Conservation (phyloP, 1,284 basidiomycete genomes). For the Melanopsichium pennsylvanicum region DNA sequence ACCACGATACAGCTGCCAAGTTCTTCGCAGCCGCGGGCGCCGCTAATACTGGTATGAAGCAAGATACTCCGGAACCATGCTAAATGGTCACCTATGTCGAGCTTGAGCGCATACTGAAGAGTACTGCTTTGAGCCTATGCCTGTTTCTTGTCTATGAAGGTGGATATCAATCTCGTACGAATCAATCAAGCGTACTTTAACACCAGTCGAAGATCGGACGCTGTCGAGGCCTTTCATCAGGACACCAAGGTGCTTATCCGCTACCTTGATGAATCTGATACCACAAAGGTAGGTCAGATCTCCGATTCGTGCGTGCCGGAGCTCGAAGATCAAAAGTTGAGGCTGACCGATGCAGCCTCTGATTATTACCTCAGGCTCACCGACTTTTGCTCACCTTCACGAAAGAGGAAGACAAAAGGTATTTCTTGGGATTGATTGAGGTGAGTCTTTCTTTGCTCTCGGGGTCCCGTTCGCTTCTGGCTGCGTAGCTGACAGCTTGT, state of each 20-base stretch:
- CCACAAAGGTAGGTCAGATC: constrained; percentile 7
- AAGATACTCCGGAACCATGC: background rate
- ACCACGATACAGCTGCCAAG: background rate
- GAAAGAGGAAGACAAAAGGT: constrained; percentile 13
- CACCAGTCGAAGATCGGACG: constrained; percentile 7
- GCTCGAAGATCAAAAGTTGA: too few relatives aligned
- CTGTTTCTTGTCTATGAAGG: background rate
- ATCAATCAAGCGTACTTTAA: constrained; percentile 20
- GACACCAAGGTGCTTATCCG: constrained; percentile 12
- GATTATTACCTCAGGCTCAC: constrained; percentile 11
- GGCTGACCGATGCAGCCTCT: too few relatives aligned
- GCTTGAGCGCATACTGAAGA: constrained; percentile 1
- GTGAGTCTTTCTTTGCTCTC: too few relatives aligned
- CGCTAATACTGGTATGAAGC: constrained; percentile 15
- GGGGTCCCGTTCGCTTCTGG: too few relatives aligned
- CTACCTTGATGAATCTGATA: constrained; percentile 17
- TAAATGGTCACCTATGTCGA: too few relatives aligned
- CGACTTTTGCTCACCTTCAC: constrained; percentile 28
- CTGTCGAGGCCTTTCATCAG: constrained; percentile 17
- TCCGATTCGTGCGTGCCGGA: background rate
- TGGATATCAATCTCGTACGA: constrained; percentile 23
- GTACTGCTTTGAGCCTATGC: background rate
- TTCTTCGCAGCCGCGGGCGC: constrained; percentile 7
- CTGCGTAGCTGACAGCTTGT: background rate
- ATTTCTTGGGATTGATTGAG: constrained; percentile 28